A percentile compares a stretch with the other conserved stretches of the same genome.
Evolutionary conservation across 176 grass and related monocot species (phyloP).

Genomic region (Stipa capillata): DNA sequence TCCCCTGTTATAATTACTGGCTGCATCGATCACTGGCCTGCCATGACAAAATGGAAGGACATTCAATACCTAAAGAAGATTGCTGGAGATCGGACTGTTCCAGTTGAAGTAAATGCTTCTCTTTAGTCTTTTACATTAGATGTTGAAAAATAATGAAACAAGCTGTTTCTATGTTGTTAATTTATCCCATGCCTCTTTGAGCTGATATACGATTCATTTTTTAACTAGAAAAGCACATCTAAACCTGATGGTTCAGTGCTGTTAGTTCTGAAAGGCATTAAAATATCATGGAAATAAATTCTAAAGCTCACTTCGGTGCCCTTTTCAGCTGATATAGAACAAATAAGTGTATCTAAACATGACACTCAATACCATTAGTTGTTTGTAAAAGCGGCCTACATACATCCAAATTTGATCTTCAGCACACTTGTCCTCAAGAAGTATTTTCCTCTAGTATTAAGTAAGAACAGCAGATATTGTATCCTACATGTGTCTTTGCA

Average conservation of each 20-base stretch:
- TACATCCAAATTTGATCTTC: not conserved
- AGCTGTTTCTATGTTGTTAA: not conserved
- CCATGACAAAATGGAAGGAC: constrained; percentile 81
- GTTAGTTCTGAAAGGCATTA: not conserved
- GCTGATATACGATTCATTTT: not conserved
- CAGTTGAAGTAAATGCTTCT: constrained; percentile 75
- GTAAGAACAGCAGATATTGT: not conserved
- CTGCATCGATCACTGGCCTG: constrained; percentile 81
- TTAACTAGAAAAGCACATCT: not conserved
- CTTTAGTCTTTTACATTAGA: constrained; percentile 8
- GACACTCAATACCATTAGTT: not conserved
- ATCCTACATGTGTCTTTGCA: not conserved
- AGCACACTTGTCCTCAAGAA: not conserved
- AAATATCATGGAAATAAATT: not conserved
- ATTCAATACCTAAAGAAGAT: constrained; percentile 82
- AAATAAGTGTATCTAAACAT: constrained; percentile 6
- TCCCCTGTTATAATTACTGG: constrained; percentile 82
- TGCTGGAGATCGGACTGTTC: constrained; percentile 90
- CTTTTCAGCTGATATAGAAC: not conserved
- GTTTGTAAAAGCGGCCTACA: not conserved
- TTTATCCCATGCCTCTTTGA: not conserved
- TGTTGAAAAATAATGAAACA: not conserved
- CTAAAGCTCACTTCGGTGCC: not conserved
- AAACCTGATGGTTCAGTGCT: not conserved
- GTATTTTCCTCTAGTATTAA: too few relatives aligned